Percentiles rank a stretch among this genome's conserved stretches.
These are phyloP conservation scores for Debaryomycetaceae sp. DNA, from an alignment of 1,139 yeast genomes.

Conservation along the genomic window DNA sequence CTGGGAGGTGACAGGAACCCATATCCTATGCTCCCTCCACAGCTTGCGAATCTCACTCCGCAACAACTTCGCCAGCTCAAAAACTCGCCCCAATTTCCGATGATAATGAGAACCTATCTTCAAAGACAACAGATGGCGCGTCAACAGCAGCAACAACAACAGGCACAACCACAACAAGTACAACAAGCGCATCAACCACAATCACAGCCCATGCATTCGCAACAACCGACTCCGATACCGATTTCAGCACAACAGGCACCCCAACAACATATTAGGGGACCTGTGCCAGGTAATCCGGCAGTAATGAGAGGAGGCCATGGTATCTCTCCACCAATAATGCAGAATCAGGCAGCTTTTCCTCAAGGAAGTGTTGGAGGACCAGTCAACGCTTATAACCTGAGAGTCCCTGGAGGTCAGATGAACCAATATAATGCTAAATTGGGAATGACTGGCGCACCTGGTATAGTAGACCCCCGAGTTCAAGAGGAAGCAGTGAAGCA, in stretches of 20 bases:
- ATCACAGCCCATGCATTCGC: background rate
- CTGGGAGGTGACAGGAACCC: constrained; percentile 2
- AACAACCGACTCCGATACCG: background rate
- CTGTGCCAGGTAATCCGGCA: constrained; percentile 4
- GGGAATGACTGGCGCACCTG: background rate
- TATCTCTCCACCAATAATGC: constrained; percentile 1
- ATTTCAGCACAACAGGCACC: constrained; percentile 5
- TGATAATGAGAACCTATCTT: constrained; percentile 33
- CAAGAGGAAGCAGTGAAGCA: background rate
- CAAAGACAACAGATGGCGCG: constrained; percentile 37
- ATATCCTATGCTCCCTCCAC: constrained; percentile 36
- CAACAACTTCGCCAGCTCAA: constrained; percentile 49
- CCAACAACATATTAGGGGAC: constrained; percentile 4
- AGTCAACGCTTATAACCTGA: background rate
- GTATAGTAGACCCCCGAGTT: background rate
- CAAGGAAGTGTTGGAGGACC: background rate
- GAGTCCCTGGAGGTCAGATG: background rate
- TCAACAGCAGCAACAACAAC: constrained; percentile 8
- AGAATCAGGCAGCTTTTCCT: background rate
- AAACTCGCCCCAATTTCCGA: constrained; percentile 45
- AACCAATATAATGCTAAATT: background rate
- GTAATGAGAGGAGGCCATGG: constrained; percentile 3
- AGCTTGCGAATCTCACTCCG: constrained; percentile 39
- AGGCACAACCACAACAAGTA: background rate
- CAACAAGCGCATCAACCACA: constrained; percentile 3